Base-by-base conservation (phyloP, 2,329 filamentous ascomycete genomes). In the Xylogone sp. region DNA sequence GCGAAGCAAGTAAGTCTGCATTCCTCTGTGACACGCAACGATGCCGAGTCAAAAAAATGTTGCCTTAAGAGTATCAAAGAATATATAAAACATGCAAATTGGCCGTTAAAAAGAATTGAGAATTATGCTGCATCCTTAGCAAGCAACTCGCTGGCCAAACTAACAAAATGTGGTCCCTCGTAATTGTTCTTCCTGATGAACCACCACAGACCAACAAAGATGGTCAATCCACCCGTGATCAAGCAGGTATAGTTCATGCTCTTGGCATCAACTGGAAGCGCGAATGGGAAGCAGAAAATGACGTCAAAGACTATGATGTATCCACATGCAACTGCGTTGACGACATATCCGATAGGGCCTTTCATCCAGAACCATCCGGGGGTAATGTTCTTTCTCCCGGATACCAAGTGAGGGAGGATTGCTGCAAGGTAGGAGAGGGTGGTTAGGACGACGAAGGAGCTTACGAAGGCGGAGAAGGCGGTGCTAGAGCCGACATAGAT, bases 391-490 rank as follows among this genome's bases (percentile, higher is more conserved):
- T 63, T 65, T 9, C 77, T 66, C 0, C 69, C 59, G 0, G 73
- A 75, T 0, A 82, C 53, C 1, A 83, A 66, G 54, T 82, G 76
- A 0, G 80, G 79, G 1, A 88, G 66, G 49, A 89, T 83, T 6
- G 83, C 82, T 1, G 81, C 79, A 2, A 86, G 70, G 62, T 85
- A 88, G 0, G 80, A 84, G 9, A 78, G 61, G 0, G 76, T 76
- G 2, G 71, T 70, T 1, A 84, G 70, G 13, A 83, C 72, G 48
- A 81, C 74, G 62, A 81, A 84, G 0, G 73, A 77, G 9, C 82
- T 82, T 7, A 87, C 78, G 21, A 88, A 80, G 0, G 84, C 84
- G 42, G 80, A 78, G 68, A 88, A 89, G 0, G 86, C 86, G 0
- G 82, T 84, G 1, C 74, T 77, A 53, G 75, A 82, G n/a, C 80